Evolutionary conservation across 495 filamentous ascomycete species (phyloP).

Genomic region (Aspergillus mulundensis): DNA sequence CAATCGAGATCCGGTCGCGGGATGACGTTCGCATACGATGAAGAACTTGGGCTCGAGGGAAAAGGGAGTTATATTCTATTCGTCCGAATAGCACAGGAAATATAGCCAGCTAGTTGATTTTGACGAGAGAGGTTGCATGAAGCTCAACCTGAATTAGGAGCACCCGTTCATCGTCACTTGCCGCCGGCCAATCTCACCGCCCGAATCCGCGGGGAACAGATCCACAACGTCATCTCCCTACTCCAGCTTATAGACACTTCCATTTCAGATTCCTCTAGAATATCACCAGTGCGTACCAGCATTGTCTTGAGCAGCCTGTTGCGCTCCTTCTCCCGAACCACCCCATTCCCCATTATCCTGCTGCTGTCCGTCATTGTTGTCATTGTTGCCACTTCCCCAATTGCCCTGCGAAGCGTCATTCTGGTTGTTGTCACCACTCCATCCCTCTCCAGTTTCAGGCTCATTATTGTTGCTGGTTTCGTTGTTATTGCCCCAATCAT

Average conservation of each 20-base stretch:
- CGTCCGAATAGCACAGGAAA: neutral
- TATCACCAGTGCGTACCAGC: neutral
- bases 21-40: neutral
- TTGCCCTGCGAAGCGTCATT: neutral
- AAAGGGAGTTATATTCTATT: neutral
- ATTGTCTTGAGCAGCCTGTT: neutral
- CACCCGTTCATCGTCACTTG: neutral
- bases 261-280: neutral
- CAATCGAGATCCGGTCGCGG: constrained; percentile 3
- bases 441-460: neutral
- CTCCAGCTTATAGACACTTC: too few species aligned
- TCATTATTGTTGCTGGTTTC: neutral
- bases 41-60: neutral
- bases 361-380: neutral
- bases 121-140: neutral
- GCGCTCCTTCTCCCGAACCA: too few species aligned
- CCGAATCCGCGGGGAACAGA: constrained; percentile 9
- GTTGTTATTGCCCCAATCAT: neutral
- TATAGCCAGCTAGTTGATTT: neutral
- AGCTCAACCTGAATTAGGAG: neutral
- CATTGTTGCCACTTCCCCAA: neutral
- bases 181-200: constrained; percentile 6
- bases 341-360: neutral
- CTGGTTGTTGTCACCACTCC: neutral
- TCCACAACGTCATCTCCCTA: neutral